Evolutionary conservation across 2,329 filamentous ascomycete species (phyloP), one percentile per base, ranked within the genome.

Genomic region (Hawksworthiomyces lignivorus): DNA sequence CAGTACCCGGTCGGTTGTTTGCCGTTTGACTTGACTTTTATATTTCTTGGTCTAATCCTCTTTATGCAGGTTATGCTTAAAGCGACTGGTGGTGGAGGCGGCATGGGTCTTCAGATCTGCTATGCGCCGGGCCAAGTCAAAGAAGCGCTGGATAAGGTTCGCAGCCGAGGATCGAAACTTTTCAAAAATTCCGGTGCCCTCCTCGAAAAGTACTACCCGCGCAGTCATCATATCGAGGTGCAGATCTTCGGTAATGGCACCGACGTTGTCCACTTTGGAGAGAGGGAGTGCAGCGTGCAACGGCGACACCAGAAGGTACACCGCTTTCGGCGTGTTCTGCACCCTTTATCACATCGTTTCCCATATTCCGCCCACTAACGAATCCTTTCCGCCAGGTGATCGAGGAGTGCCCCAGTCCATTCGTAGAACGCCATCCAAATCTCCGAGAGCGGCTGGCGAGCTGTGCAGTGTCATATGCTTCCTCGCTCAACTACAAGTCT

Each of bases 251-350:
- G 80, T 8, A 79, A 84, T 44, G 71, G 73, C 0, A 57, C 65
- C 19, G 76, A 73, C 1, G 62, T 73, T 39, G 75, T 72, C 10
- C 67, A 82, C 5, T 64, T 70, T 28, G 77, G 79, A 5, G 80
- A 84, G 52, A 65, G 81, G 21, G 80, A 85, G 48, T 84, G 81
- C 52, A 80, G 74, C 0, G 73, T 84, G 7, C 80, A 84, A 54
- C 62, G 81, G 36, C 65, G 81, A 18, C 78, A 84, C 51, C 81
- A 84, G 54, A 85, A 85, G 51, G 77, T 84, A n/a, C n/a, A n/a
- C n/a, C n/a, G n/a, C n/a, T n/a, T n/a, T n/a, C n/a, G n/a, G n/a
- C n/a, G n/a, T n/a, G n/a, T n/a, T n/a, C n/a, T n/a, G n/a, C n/a
- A n/a, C n/a, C n/a, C n/a, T n/a, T n/a, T n/a, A n/a, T n/a, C n/a